A percentile compares a stretch with the other conserved stretches of the same genome.
Evolutionary conservation across 2,329 filamentous ascomycete species (phyloP).

Genomic region (Talaromyces pinophilus): DNA sequence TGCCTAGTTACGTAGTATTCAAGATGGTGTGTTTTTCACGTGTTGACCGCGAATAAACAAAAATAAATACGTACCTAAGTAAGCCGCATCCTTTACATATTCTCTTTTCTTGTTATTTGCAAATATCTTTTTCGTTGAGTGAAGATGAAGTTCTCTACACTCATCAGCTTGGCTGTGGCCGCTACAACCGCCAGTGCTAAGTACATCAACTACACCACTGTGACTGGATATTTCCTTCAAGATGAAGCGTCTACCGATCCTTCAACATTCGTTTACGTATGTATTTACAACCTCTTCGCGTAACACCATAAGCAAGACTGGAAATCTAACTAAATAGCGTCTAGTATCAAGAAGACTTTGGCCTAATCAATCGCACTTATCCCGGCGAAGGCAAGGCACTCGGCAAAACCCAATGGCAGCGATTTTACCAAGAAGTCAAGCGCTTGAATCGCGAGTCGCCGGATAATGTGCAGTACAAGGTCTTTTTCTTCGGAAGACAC

Average conservation of each 20-base stretch:
- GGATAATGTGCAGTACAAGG: slow-evolving; percentile 52
- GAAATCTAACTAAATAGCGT: neutral
- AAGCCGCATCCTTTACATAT: neutral
- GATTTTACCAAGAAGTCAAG: slow-evolving; percentile 53
- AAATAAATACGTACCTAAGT: neutral
- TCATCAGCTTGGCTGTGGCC: neutral
- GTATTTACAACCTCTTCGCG: slow-evolving; percentile 16
- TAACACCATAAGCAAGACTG: neutral
- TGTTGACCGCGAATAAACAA: neutral
- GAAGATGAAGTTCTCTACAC: slow-evolving; percentile 12
- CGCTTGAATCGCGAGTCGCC: slow-evolving; percentile 48
- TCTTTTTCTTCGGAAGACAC: slow-evolving; percentile 61
- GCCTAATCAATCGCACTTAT: slow-evolving; percentile 52
- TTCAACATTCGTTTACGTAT: slow-evolving; percentile 51
- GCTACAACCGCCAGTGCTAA: slow-evolving; percentile 6
- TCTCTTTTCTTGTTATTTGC: neutral
- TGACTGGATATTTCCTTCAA: slow-evolving; percentile 53
- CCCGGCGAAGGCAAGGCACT: slow-evolving; percentile 36
- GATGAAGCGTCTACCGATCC: slow-evolving; percentile 50
- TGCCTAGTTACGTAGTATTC: neutral
- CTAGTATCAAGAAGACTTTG: slow-evolving; percentile 41
- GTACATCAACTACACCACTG: slow-evolving; percentile 41
- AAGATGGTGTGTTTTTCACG: neutral
- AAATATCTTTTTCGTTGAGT: neutral
- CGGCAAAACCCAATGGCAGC: slow-evolving; percentile 56